Base-by-base conservation (phyloP, 495 filamentous ascomycete genomes). In the Geoglossum glabrum region DNA sequence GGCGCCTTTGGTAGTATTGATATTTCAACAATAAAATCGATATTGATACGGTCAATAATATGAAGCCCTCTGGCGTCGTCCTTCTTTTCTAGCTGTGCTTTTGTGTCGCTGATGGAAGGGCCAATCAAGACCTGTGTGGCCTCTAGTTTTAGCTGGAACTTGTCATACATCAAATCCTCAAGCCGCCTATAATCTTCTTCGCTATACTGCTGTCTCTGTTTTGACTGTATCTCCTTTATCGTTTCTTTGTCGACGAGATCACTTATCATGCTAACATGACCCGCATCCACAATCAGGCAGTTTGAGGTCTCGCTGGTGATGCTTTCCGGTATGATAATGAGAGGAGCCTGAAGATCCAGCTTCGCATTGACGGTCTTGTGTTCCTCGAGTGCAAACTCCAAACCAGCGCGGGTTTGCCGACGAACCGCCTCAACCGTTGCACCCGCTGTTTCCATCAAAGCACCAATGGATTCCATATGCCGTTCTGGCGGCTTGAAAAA, bases 291-390 rank as follows among this genome's bases (percentile, higher is more conserved):
- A 59, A 98, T 96, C 52, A 98, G 71, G 66, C 92, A 97, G 19
- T 87, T 82, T 5, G 86, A 82, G 57, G 74, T 82, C 62, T 84
- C 76, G 57, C 81, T 75, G 1, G 84, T 90, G 61, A 96, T 88
- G 62, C 83, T 93, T 64, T 97, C 87, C 0, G 92, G 92, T 21
- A 98, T 80, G 61, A 98, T 97, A 63, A 98, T 95, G 17, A 98
- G 74, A 40, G 92, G 92, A 6, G 92, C 92, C 66, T 94, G 89
- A 10, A 98, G 79, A 71, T 98, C 93, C 49, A 98, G 76, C 62
- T 95, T 89, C 3, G 89, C 89, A 67, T 97, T 93, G 58, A 98
- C 80, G 15, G 92, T 97, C 74, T 96, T 97, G 70, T 98, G 92
- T 65, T 97, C 93, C 67, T 95, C 80, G 28, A 98, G 74, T 23